Evolutionary conservation across 1,139 yeast genomes (phyloP), one percentile per base, ranked within the genome.

Genomic region (Candida labiduridarum): DNA sequence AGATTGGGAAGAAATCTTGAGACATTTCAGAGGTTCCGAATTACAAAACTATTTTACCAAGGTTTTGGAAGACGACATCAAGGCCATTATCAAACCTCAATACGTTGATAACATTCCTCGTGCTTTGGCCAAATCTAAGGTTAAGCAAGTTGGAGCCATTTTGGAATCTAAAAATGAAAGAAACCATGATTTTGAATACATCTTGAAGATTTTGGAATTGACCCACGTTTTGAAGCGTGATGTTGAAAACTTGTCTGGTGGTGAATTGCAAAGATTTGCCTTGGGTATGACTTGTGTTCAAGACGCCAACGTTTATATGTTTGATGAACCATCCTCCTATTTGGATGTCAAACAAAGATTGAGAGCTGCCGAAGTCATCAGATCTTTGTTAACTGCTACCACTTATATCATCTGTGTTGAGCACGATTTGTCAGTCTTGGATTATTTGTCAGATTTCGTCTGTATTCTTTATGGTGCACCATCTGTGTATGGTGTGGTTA

Each of bases 291-390:
- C 98, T 16, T 90, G 97, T 78, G 92, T 92, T 45, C 98, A 94
- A 74, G 79, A 78, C 35, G 98, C 98, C 51, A 89, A 91, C 63
- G 98, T 94, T 45, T 94, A 94, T 74, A 94, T 94, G 99, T 94
- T 94, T 71, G 99, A 94, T 76, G 99, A 94, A 77, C 99, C 99
- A 47, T 92, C 98, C 27, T 94, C 99, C 12, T 94, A 94, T 74
- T 78, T 94, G 71, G 99, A 94, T 81, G 98, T 94, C 58, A 94
- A 94, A 75, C 99, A 94, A 76, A 94, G 99, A 84, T 83, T 94
- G 70, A 89, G 95, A 66, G 99, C 99, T 50, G 99, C 99, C 52
- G 86, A 85, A 71, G 85, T 90, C 65, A 94, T 94, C 63, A 86
- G 99, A 74, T 85, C 95, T 27, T 78, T 94, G 58, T 78, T 92